These are phyloP conservation scores for Colletotrichum neosansevieriae DNA, from an alignment of 2,329 filamentous ascomycete genomes.

Conservation along the genomic window DNA sequence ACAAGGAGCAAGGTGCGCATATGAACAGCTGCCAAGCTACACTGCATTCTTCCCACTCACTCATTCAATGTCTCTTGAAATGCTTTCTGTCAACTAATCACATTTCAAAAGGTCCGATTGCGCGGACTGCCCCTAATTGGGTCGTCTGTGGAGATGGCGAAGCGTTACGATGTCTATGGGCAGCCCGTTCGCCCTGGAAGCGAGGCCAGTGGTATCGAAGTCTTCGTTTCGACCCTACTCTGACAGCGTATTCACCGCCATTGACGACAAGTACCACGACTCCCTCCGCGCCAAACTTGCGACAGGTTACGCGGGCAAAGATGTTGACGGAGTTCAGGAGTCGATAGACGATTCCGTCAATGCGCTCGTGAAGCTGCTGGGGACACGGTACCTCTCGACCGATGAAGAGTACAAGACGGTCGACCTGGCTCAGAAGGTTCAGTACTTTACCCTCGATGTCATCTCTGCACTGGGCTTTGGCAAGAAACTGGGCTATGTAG, in stretches of 20 bases:
- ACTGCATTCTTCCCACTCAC: too few relatives aligned
- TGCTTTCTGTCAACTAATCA: neutral
- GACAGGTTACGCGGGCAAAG: constrained; percentile 45
- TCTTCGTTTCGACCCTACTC: constrained; percentile 61
- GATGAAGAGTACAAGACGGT: constrained; percentile 52
- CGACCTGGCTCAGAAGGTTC: constrained; percentile 62
- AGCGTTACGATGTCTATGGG: constrained; percentile 49
- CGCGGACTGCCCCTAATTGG: constrained; percentile 46
- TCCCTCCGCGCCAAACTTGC: constrained; percentile 51
- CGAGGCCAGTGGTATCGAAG: constrained; percentile 59
- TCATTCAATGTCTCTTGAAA: too few relatives aligned
- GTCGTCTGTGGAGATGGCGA: constrained; percentile 47
- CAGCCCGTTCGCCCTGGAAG: constrained; percentile 44
- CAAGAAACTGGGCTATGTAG: constrained; percentile 59
- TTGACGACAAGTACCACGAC: constrained; percentile 61
- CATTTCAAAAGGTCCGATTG: constrained; percentile 43
- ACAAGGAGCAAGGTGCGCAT: constrained; percentile 43
- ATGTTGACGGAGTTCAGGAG: constrained; percentile 46
- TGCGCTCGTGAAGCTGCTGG: constrained; percentile 60
- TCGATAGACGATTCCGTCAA: constrained; percentile 60
- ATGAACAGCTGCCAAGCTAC: neutral
- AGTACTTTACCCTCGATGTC: constrained; percentile 67
- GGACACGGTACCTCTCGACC: constrained; percentile 52
- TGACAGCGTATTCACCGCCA: constrained; percentile 63
- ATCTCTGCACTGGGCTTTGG: constrained; percentile 66